Conservation (phyloP, 495 filamentous ascomycete species). For the Clavariopsis aquatica region DNA sequence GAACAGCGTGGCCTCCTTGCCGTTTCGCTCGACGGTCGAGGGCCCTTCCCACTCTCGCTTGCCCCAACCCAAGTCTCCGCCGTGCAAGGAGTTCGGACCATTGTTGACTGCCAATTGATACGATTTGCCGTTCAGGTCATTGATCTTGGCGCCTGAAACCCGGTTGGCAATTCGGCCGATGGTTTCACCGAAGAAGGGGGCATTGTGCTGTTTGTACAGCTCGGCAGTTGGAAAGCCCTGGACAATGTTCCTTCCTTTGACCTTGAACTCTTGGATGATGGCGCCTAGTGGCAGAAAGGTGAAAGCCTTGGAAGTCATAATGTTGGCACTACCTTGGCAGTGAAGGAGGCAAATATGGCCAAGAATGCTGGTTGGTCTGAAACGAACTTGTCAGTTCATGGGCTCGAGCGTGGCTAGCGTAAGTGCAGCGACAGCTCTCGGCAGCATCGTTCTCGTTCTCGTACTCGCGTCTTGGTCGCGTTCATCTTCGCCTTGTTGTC, state of each 20-base stretch:
- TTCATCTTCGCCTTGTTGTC: neutral
- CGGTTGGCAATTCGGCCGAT: constrained; percentile 93
- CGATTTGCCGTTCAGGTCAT: constrained; percentile 67
- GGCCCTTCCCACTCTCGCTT: constrained; percentile 81
- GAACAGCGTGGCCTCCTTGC: constrained; percentile 76
- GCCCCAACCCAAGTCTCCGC: constrained; percentile 80
- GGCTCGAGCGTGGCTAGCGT: neutral
- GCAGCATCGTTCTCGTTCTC: neutral
- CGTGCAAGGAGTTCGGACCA: constrained; percentile 77
- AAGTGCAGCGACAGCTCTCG: neutral
- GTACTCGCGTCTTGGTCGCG: neutral
- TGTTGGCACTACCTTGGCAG: neutral
- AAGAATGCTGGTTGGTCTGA: neutral
- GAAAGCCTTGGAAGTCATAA: constrained; percentile 34
- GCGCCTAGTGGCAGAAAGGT: constrained; percentile 83
- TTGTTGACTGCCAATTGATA: constrained; percentile 75
- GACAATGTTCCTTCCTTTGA: constrained; percentile 81
- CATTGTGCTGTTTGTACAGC: constrained; percentile 72
- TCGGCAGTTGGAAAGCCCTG: constrained; percentile 74
- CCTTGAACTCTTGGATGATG: constrained; percentile 79
- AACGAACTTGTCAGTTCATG: neutral
- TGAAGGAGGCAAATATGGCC: neutral
- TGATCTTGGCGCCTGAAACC: constrained; percentile 69
- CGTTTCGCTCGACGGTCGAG: constrained; percentile 61
- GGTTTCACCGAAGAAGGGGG: constrained; percentile 83